Base-by-base conservation (phyloP, 139 green algal genomes). In the Volvox africanus region DNA sequence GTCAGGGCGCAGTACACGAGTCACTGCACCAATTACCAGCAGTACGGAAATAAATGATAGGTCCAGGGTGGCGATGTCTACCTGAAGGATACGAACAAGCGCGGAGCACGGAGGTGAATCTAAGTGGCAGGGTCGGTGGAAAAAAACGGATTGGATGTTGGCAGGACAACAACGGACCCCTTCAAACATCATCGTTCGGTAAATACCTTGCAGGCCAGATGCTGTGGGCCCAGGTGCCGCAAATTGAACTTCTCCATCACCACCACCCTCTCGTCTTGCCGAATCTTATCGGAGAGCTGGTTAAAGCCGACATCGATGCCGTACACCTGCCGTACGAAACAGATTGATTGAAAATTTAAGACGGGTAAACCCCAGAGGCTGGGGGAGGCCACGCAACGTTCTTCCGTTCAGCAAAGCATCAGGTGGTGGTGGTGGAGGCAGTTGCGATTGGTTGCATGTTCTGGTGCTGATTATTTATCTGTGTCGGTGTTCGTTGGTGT, bases 261-360 rank as follows among this genome's bases (percentile, higher is more conserved):
- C 0, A 95, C 94, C 50, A 99, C 96, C 0, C 96, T 89, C 1
- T 92, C 75, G 80, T 99, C 96, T 44, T 80, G 86, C 17, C 98
- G 93, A 19, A 99, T 95, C 26, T 93, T 95, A 68, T 99, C 97
- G n/a, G 94, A 94, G 44, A 99, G 97, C 93, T 99, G 95, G 36
- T 97, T 98, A 85, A 99, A 98, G 0, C 98, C 98, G 11, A 99
- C 98, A 89, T 99, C 98, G 18, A 99, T 94, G 36, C 98, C 98
- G 92, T 98, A 97, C 75, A 99, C 98, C 95, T 96, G 92, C 75
- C 71, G 30, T 20, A 13, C 65, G 11, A 73, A 73, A 65, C 44
- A 5, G 9, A 55, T n/a, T n/a, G n/a, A 55, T 5, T 55, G 44
- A 9, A 55, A 9, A 55, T 55, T 14, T 9, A 55, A 9, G 44